Conservation (phyloP, 768 basidiomycete species). For the Hygrocybe coccinea region DNA sequence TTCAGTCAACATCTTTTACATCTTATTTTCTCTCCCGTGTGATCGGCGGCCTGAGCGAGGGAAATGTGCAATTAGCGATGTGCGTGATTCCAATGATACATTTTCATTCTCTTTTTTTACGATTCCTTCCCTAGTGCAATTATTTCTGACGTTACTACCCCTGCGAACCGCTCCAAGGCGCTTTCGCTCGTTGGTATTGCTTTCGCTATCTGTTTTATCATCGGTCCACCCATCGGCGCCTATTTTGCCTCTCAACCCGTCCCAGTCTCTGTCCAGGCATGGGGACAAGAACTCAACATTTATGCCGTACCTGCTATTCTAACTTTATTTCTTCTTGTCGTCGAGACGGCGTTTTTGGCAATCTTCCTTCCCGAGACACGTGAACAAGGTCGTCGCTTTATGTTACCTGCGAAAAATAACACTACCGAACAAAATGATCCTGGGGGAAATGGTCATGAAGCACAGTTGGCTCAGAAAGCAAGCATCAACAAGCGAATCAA, state of each 20-base stretch:
- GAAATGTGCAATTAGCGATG: slow-evolving; percentile 96
- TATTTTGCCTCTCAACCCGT: slow-evolving; percentile 89
- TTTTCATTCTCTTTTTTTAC: not conserved
- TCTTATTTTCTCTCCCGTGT: slow-evolving; percentile 86
- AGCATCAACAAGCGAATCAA: slow-evolving; percentile 48
- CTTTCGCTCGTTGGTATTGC: slow-evolving; percentile 94
- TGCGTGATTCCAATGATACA: slow-evolving; percentile 36
- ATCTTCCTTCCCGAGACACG: slow-evolving; percentile 83
- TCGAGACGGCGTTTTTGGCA: slow-evolving; percentile 77
- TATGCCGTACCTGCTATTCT: slow-evolving; percentile 88
- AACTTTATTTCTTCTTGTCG: slow-evolving; percentile 68
- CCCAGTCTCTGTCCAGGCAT: slow-evolving; percentile 50
- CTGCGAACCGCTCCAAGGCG: slow-evolving; percentile 74
- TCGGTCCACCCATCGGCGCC: slow-evolving; percentile 91
- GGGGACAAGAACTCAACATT: slow-evolving; percentile 70
- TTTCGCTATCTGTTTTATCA: slow-evolving; percentile 91
- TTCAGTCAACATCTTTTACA: slow-evolving; percentile 84
- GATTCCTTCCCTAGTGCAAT: slow-evolving; percentile 59
- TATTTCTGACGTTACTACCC: slow-evolving; percentile 83
- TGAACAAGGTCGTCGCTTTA: slow-evolving; percentile 34
- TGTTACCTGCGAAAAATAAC: slow-evolving; percentile 9
- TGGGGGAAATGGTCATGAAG: slow-evolving; percentile 16
- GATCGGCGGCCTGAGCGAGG: slow-evolving; percentile 91
- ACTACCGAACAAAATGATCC: slow-evolving; percentile 17
- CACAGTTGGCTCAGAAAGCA: slow-evolving; percentile 25